Evolutionary conservation across 805 yeast species (phyloP).

Genomic region (Candida coleopterorum): DNA sequence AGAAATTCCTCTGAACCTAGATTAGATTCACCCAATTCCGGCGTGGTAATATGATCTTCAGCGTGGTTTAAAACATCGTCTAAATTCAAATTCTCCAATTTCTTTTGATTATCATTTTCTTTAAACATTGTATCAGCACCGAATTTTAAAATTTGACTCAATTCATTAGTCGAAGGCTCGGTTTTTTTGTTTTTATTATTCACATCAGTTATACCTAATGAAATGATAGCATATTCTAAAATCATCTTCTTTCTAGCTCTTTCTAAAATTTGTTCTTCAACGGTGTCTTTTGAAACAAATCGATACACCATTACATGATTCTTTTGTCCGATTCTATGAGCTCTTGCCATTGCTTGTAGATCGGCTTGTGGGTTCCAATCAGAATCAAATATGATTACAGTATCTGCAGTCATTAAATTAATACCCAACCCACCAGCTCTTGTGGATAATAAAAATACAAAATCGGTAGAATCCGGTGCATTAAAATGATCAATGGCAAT

Average conservation of each 20-base stretch:
- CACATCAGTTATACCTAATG: conserved; percentile 88
- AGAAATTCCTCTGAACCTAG: conserved; percentile 97
- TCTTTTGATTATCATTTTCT: conserved; percentile 91
- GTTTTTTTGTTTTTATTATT: conserved; percentile 42
- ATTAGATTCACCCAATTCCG: conserved; percentile 95
- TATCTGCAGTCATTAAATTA: conserved; percentile 98
- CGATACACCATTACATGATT: conserved; percentile 96
- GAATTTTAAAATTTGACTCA: conserved; percentile 89
- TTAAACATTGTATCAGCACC: conserved; percentile 99
- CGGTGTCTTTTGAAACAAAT: conserved; percentile 96
- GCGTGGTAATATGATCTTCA: conserved; percentile 94
- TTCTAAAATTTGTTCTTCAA: conserved; percentile 95
- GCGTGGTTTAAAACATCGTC: conserved; percentile 97
- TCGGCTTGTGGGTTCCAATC: conserved; percentile 99
- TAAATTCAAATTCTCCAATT: conserved; percentile 87
- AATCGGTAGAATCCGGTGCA: conserved; percentile 88
- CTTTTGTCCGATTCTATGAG: conserved; percentile 99
- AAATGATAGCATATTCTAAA: conserved; percentile 94
- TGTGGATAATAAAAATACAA: conserved; percentile 83
- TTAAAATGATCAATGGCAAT: conserved; percentile 95
- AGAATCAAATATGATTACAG: conserved; percentile 94
- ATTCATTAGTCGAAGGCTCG: conserved; percentile 81
- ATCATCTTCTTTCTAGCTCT: conserved; percentile 98
- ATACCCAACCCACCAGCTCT: conserved; percentile 99
- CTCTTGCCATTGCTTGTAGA: conserved; percentile 99